Base-by-base conservation (phyloP, 768 basidiomycete genomes). In the Mycena venus region DNA sequence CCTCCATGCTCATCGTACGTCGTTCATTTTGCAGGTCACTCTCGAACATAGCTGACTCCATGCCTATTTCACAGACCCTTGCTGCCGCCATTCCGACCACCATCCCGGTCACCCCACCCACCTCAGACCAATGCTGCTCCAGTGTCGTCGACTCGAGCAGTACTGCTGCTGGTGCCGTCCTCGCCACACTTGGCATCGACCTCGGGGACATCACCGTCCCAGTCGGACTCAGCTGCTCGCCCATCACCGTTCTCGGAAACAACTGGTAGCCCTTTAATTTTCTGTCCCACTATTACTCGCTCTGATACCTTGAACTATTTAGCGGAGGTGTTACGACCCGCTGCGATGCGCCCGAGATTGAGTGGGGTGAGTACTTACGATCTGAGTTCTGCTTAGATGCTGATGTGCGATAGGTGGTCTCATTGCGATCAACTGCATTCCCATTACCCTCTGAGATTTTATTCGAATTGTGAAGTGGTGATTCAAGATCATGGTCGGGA, bases 221-320 rank as follows among this genome's bases (percentile, higher is more conserved):
- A 17, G 42, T 75, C n/a, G 73, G 73, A 6, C 68, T 75, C 38
- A 62, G 58, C 73, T 75, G 73, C 73, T 66, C 68, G 25, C 68
- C 73, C 62, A 70, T 75, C 73, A 75, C 73, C 17, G 49, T 75
- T 38, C 19, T 70, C 68, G 73, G 73, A 2, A 65, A 65, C 32
- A 74, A 63, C 67, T 74, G 73, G 73, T 74, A 1, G 0, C 62
- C 44, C 2, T n/a, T 10, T 17, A 15, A 7, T 55, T 32, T 14
- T 8, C n/a, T 40, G 7, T 31, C 6, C 12, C 32, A 19, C 11
- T 12, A 25, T 19, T 11, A 29, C 4, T n/a, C n/a, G 12, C 21
- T 3, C 25, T 31, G 12, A 67, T 12, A 0, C 9, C 15, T 25
- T 23, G 15, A 14, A 8, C 21, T 19, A 17, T 51, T 1, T n/a